Evolutionary conservation across 495 filamentous ascomycete species (phyloP), one percentile per base, ranked within the genome.

Genomic region (Aspergillus indologenus): DNA sequence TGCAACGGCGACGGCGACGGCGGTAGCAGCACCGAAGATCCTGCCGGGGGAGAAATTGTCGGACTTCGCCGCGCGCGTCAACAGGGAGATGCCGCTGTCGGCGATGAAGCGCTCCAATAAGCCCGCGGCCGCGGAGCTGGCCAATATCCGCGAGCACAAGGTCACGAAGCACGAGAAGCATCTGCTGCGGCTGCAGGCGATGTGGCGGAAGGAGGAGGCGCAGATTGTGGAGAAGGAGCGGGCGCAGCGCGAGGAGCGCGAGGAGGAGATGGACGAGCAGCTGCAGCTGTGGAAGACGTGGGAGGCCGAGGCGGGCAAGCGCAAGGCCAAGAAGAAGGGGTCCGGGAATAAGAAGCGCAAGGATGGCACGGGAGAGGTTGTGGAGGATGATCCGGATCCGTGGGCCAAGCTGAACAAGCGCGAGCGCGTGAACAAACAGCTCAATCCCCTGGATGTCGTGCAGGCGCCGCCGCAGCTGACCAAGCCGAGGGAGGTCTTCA

Each of bases 61-160:
- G 1, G 90, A 94, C 56, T 98, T 96, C 69, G 75, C 84, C 2
- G 87, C 89, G 43, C 85, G 94, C 6, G 94, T 98, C 8, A 87
- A 98, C 65, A 88, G 90, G 24, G 87, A 90, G 2, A 74, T 98
- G 21, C 94, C 94, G 0, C 69, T 98, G 11, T 74, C 84, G 18
- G 82, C 79, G 0, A 73, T 89, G 60, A 82, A 87, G 19, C 72
- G 73, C 23, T 67, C 67, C 0, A 56, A 47, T 14, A 67, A 69
- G 45, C 62, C 61, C 4, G 64, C 61, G 48, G 54, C 60, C n/a
- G 22, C 72, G 2, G 65, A 70, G 22, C 23, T 65, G 0, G 59
- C 69, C 9, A 73, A 73, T 81, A 82, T 67, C 69, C 80, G 58
- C 44, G 84, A 60, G 80, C 83, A 31, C 42, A 87, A 64, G 83